Base-by-base conservation (phyloP, 331 rosid species). In the Cucumis variabilis region DNA sequence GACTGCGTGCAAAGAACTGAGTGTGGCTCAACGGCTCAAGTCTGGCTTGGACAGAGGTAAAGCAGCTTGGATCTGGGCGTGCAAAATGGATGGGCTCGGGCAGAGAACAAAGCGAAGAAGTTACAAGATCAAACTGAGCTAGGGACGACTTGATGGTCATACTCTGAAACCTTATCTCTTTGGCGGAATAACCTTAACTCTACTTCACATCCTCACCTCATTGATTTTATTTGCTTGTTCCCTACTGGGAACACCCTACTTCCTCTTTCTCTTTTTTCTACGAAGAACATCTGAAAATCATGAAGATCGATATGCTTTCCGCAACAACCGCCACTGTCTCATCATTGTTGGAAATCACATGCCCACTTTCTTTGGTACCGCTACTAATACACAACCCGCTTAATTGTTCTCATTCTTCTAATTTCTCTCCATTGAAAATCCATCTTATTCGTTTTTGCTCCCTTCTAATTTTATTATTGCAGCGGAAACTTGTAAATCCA, bases 161-260 rank as follows among this genome's bases (percentile, higher is more conserved):
- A 86, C 94, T 25, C 91, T 92, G 19, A 21, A 87, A 9, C 94
- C 91, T 14, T 92, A 92, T 81, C 91, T 92, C 66, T 90, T 89
- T 65, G 92, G 94, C 14, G 30, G 91, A 92, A 27, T 92, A 28
- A 82, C 87, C 17, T 1, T 89, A 13, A 69, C 90, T 85, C 62
- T 92, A 19, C 28, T 90, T 1, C 90, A 90, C 87, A 92, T 92
- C 85, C 60, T 28, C 67, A 68, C 75, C 13, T 89, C 92, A 37
- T 63, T 92, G 84, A n/a, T 90, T 58, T 20, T 90, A 79, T 90
- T 92, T 13, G 44, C 63, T 8, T 92, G 89, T 77, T 92, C 37
- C 92, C 10, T 79, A 46, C 84, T 62, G 86, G 20, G 73, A 83
- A 60, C 78, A 10, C 68, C 65, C 90, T 33, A 33, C 37, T 83